Percentiles rank a stretch among this genome's conserved stretches.
Evolutionary conservation across 495 filamentous ascomycete species (phyloP).

Genomic region (Daldinia bambusicola): DNA sequence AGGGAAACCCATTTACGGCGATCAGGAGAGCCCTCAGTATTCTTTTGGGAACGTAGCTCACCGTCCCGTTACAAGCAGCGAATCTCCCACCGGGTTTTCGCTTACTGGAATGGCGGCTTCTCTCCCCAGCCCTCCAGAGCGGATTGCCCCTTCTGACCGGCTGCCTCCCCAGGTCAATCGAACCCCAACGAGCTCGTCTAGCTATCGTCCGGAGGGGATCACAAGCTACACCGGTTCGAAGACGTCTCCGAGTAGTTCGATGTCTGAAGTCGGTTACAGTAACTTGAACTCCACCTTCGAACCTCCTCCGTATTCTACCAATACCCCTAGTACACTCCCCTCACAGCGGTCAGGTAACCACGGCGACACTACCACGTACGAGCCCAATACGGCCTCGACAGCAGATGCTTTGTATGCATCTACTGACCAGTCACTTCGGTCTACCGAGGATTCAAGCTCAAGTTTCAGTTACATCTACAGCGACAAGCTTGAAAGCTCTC

Average conservation of each 20-base stretch:
- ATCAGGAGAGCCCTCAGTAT: slow-evolving; percentile 46
- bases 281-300: slow-evolving; percentile 37
- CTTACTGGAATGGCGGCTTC: slow-evolving; percentile 55
- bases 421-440: slow-evolving; percentile 31
- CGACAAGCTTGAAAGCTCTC: slow-evolving; percentile 34
- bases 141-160: slow-evolving; percentile 53
- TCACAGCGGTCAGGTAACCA: slow-evolving; percentile 20
- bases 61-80: slow-evolving; percentile 47
- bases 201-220: slow-evolving; percentile 36
- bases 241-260: slow-evolving; percentile 26
- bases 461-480: slow-evolving; percentile 44
- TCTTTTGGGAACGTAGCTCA: slow-evolving; percentile 50
- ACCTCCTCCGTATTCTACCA: slow-evolving; percentile 14
- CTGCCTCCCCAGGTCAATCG: slow-evolving; percentile 45
- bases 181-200: slow-evolving; percentile 44
- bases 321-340: slow-evolving; percentile 4
- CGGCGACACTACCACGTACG: slow-evolving; percentile 21
- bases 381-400: slow-evolving; percentile 1
- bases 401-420: slow-evolving; percentile 35
- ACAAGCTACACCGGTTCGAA: slow-evolving; percentile 35
- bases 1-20: slow-evolving; percentile 49
- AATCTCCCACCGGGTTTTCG: slow-evolving; percentile 50
- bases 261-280: slow-evolving; percentile 40
- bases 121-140: slow-evolving; percentile 50
- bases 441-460: slow-evolving; percentile 34